Base-by-base conservation (phyloP, 2,329 filamentous ascomycete genomes). In the Cladosporium sp. region DNA sequence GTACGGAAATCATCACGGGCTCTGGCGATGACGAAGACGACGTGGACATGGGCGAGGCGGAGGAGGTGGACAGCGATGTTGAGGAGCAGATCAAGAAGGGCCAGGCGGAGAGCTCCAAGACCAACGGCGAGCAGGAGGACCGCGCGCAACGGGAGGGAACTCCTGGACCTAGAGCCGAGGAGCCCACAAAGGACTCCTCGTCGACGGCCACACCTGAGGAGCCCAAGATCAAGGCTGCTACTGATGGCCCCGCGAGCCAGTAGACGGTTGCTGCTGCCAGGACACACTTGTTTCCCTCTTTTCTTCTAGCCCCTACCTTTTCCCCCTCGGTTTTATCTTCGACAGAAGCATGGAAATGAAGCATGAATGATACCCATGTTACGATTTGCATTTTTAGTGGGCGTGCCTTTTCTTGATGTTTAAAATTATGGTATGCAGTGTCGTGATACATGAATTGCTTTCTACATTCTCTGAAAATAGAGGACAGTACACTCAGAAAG, bases 1-100 rank as follows among this genome's bases (percentile, higher is more conserved):
- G 94, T 74, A 96, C 92, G 75, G 93, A 97, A 83, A 88, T 96
- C 78, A 84, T 93, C 75, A 92, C 92, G 72, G 92, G 95, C 80
- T 41, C 57, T 30, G 91, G 91, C 77, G 89, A 75, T 59, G 75
- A 78, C 66, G 41, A 47, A 21, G 93, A 97, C 74, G 94, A 97
- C 89, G 96, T 97, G 80, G 92, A 97, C 79, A 90, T 93, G 74
- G 74, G 74, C 65, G 75, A 76, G 52, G 75, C 72, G 10, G 75
- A 77, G 66, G 90, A 92, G 77, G 92, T 96, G 76, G 87, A 88
- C 76, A 92, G 92, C 78, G 93, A 97, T 76, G 85, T 93, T 70
- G 89, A 87, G 71, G 93, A 90, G 78, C 92, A 96, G 81, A 91
- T 95, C 68, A 86, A 87, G 76, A 93, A 92, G 81, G 83, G 82